Conservation (phyloP, 495 filamentous ascomycete genomes). For the Talaromyces adpressus region DNA sequence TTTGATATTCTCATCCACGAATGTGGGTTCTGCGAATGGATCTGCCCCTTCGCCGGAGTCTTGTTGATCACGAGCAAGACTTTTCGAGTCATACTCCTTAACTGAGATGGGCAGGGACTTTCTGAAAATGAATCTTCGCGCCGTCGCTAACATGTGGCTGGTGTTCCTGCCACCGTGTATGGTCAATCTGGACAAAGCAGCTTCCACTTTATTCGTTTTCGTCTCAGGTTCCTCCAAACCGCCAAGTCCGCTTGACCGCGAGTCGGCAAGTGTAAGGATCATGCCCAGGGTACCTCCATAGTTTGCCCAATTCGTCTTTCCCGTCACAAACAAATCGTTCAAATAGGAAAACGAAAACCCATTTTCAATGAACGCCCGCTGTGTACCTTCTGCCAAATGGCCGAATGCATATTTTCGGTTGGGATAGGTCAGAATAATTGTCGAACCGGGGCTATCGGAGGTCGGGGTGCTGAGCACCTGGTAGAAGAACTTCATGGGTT, state of each 20-base stretch:
- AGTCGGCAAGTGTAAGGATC: constrained; percentile 75
- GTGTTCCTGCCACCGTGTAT: constrained; percentile 75
- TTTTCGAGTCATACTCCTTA: constrained; percentile 53
- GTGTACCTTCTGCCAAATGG: constrained; percentile 73
- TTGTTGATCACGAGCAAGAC: constrained; percentile 14
- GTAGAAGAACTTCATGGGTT: constrained; percentile 60
- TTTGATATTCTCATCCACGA: constrained; percentile 63
- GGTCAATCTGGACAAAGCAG: constrained; percentile 33
- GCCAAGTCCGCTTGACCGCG: constrained; percentile 21
- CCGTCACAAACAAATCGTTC: constrained; percentile 73
- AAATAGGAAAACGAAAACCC: constrained; percentile 53
- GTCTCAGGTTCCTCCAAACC: constrained; percentile 11
- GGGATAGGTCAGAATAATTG: constrained; percentile 68
- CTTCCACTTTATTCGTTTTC: neutral
- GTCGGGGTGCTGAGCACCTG: constrained; percentile 79
- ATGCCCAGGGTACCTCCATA: constrained; percentile 78
- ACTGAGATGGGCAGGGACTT: constrained; percentile 64
- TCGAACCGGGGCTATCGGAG: constrained; percentile 79
- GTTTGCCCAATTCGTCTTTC: constrained; percentile 63
- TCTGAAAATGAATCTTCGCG: constrained; percentile 83
- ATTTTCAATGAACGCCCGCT: constrained; percentile 65
- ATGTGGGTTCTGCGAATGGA: constrained; percentile 53
- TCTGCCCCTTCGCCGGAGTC: constrained; percentile 17
- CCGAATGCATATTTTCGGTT: constrained; percentile 83
- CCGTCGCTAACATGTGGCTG: constrained; percentile 68